phyloP scores from a whole-genome alignment of 192 early-diverging fungal species.

The Entophlyctis helioformis region DNA sequence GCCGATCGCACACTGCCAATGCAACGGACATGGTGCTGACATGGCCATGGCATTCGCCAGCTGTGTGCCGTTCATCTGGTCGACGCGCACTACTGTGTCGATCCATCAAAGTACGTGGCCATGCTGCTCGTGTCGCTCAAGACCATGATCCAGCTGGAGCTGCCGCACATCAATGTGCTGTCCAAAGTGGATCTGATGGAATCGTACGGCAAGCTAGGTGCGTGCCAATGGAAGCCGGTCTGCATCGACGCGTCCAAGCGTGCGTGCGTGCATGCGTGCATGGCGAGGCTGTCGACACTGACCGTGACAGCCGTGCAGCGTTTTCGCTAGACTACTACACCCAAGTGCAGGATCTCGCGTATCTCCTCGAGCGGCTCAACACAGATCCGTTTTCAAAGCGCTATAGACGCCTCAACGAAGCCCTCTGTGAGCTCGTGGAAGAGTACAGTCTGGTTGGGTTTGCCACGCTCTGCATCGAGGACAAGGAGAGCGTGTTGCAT shows the following conservation, averaged over 20 bases:
- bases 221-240: too few relatives aligned
- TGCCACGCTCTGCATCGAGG: constrained; percentile 73
- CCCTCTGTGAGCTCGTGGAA: constrained; percentile 81
- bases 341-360: constrained; percentile 79
- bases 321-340: constrained; percentile 95
- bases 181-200: constrained; percentile 44
- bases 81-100: constrained; percentile 85
- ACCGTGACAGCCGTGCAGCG: constrained; percentile 27
- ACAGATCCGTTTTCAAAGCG: constrained; percentile 47
- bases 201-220: constrained; percentile 54
- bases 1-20: neutral
- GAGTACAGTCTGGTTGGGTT: constrained; percentile 88
- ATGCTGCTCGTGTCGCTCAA: constrained; percentile 78
- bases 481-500: constrained; percentile 70
- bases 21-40: constrained; percentile 7
- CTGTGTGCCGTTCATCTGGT: constrained; percentile 76
- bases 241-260: too few relatives aligned
- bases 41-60: constrained; percentile 11
- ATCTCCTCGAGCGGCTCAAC: constrained; percentile 68
- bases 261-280: too few relatives aligned
- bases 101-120: constrained; percentile 89
- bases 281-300: too few relatives aligned
- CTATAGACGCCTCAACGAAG: constrained; percentile 65
- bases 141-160: constrained; percentile 45
- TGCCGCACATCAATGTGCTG: constrained; percentile 42